Base-by-base conservation (phyloP, 1,284 basidiomycete species). In the Schizophyllum commune region DNA sequence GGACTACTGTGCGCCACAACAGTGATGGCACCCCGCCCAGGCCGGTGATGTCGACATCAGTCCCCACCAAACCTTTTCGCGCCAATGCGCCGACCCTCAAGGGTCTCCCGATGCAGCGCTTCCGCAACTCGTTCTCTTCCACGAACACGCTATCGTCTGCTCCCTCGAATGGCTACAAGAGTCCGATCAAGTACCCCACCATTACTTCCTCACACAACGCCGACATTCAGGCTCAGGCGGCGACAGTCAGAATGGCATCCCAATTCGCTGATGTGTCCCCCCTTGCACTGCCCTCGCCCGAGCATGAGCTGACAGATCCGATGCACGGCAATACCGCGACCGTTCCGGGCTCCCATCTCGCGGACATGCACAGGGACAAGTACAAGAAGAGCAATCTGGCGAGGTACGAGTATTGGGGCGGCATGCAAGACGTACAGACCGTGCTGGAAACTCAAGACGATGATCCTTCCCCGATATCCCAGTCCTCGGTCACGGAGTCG, bases 251-350 rank as follows among this genome's bases (percentile, higher is more conserved):
- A 22, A 88, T 88, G 83, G 92, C 92, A 19, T 89, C 83, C 5
- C 82, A 86, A 15, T 79, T 86, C 58, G 85, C 89, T 13, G 84
- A 86, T 64, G 83, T 91, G 58, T 85, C 89, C 1, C 93, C 93
- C 0, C 78, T 95, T 11, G 85, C 89, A 0, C 77, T 94, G 1
- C 93, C 93, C 1, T 92, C 89, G 33, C 93, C 93, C 0, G 93
- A 95, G 70, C 86, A 90, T 67, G 92, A 95, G 69, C 79, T 95
- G 32, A 86, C 86, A 6, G 92, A 94, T 71, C 92, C 92, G 0
- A 86, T 94, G 84, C 83, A 89, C 19, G 82, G 85, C 7, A 79
- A 86, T 4, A 83, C 78, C 17, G 79, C 89, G n/a, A 77, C 83
- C 3, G 81, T 90, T 54, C 88, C 87, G 2, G 83, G 86, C n/a